These are phyloP conservation scores for Leptodontidium sp. DNA, from an alignment of 2,329 filamentous ascomycete genomes.

Conservation along the genomic window DNA sequence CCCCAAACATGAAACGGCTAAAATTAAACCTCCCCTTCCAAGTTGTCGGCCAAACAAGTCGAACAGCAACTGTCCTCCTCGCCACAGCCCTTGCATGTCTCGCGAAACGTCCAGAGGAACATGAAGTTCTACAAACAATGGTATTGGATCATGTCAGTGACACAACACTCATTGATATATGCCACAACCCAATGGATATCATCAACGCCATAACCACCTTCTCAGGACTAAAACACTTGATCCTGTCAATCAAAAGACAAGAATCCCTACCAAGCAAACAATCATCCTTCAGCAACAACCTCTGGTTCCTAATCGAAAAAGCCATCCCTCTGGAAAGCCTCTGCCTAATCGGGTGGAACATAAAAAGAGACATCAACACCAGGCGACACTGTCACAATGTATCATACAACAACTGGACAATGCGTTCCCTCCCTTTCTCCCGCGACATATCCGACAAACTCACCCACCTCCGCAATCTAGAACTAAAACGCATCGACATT, in stretches of 20 bases:
- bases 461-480: slow-evolving; percentile 40
- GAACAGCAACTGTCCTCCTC: slow-evolving; percentile 59
- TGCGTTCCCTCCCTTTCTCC: slow-evolving; percentile 44
- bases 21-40: slow-evolving; percentile 61
- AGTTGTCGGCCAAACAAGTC: slow-evolving; percentile 55
- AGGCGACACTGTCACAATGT: slow-evolving; percentile 33
- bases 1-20: slow-evolving; percentile 55
- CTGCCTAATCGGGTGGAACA: slow-evolving; percentile 55
- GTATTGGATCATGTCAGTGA: slow-evolving; percentile 61
- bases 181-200: slow-evolving; percentile 60
- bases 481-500: slow-evolving; percentile 47
- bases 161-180: slow-evolving; percentile 56
- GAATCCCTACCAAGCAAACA: slow-evolving; percentile 49
- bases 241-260: slow-evolving; percentile 57
- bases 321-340: slow-evolving; percentile 55
- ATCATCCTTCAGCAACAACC: slow-evolving; percentile 53
- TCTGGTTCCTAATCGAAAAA: slow-evolving; percentile 60
- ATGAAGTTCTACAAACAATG: slow-evolving; percentile 53
- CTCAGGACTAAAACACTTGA: slow-evolving; percentile 53
- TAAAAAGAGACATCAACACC: slow-evolving; percentile 37
- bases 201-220: slow-evolving; percentile 57
- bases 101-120: slow-evolving; percentile 54
- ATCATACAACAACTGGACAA: slow-evolving; percentile 39
- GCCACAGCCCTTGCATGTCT: slow-evolving; percentile 61
- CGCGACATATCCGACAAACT: slow-evolving; percentile 28